Evolutionary conservation across 2,329 filamentous ascomycete species (phyloP), one percentile per base, ranked within the genome.

Genomic region (Botrytis paeoniae): DNA sequence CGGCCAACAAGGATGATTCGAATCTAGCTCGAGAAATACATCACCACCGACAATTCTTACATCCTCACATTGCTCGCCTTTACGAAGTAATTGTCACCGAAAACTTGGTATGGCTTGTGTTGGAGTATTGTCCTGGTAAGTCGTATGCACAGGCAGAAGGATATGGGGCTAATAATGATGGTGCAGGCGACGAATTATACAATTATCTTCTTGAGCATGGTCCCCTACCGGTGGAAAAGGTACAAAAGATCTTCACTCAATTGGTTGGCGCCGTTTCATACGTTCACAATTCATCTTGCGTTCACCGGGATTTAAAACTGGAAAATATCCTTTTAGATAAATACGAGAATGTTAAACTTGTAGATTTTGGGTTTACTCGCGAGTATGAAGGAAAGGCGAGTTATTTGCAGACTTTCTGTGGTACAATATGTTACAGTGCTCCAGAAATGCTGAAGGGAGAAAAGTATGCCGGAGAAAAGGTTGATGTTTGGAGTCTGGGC

Each of bases 61-160:
- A 99, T 81, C 96, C 96, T 35, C 96, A 99, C 83, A 99, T 99
- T 79, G 95, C 96, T 63, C 89, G 96, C 69, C 86, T 99, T 35
- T 98, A 99, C 85, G 96, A 99, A 85, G 95, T 99, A 74, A 97
- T 99, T 79, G 95, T 99, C 75, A 99, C 96, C 2, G 96, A 99
- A 83, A 91, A 86, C 68, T 83, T 98, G 82, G 97, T 99, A 70
- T 99, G 96, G 96, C 87, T 99, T 80, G 96, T 97, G 43, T 85
- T 99, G 79, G 96, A 99, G 84, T 99, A 97, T 82, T 99, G 96
- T 83, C 92, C 93, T 75, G 95, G 93, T 94, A 88, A 69, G 84
- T 74, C 74, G 48, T 62, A 39, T 70, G 16, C 22, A 41, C 73
- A 69, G 54, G 51, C 63, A 25, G 48, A 48, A 43, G 35, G 48